Percentiles rank a stretch among this genome's conserved stretches.
Evolutionary conservation across 2,329 filamentous ascomycete genomes (phyloP).

Genomic region (Trichophyton schoenleinii): DNA sequence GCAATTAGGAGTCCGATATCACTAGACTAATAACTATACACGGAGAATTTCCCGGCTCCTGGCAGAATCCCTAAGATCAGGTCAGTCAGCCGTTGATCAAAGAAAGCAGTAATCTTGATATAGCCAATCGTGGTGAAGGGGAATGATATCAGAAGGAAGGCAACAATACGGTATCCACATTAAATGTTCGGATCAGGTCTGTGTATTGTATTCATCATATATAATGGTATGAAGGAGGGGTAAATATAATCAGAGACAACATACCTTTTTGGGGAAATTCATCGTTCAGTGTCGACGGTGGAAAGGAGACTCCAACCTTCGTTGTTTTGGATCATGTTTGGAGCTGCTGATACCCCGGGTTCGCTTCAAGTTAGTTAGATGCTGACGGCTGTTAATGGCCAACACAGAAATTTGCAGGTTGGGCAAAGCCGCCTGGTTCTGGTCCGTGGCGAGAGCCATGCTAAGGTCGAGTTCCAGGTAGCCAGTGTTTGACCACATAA

Average conservation of each 20-base stretch:
- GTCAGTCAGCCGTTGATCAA: background rate
- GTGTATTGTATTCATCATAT: conserved; percentile 46
- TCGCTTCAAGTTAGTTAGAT: conserved; percentile 62
- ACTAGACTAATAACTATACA: too few relatives aligned
- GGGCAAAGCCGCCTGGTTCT: background rate
- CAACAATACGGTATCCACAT: conserved; percentile 32
- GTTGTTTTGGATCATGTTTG: conserved; percentile 61
- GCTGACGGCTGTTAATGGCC: conserved; percentile 55
- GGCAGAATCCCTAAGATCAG: too few relatives aligned
- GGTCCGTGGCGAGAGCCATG: too few relatives aligned
- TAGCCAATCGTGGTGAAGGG: background rate
- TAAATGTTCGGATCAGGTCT: conserved; percentile 52
- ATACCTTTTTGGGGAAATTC: conserved; percentile 8
- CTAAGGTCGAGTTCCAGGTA: conserved; percentile 39
- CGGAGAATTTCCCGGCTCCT: too few relatives aligned
- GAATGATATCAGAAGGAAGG: conserved; percentile 12
- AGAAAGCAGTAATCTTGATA: background rate
- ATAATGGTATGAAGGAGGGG: conserved; percentile 26
- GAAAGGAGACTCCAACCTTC: conserved; percentile 67
- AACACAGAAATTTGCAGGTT: conserved; percentile 36
- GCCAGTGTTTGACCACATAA: conserved; percentile 55
- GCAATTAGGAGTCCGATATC: too few relatives aligned
- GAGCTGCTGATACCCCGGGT: conserved; percentile 72
- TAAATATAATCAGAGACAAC: conserved; percentile 10
- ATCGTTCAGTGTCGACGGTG: conserved; percentile 18